Conservation (phyloP, 306 rosid genomes). For the Oxytropis ochrocephala region DNA sequence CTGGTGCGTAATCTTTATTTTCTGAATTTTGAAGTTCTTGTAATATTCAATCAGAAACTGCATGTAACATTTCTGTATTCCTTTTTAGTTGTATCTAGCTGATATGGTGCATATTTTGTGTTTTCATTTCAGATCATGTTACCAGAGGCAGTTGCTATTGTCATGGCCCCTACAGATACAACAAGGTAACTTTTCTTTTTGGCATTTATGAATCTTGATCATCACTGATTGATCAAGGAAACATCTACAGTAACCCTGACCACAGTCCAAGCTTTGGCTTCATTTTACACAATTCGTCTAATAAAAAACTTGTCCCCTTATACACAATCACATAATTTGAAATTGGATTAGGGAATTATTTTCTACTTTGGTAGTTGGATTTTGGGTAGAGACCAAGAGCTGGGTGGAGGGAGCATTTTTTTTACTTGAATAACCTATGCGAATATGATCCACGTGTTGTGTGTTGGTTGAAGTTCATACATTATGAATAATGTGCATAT, state of each 20-base stretch:
- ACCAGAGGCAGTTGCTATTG: conserved; percentile 97
- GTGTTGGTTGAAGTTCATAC: neutral
- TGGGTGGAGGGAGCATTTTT: neutral
- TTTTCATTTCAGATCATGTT: conserved; percentile 75
- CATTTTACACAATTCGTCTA: conserved; percentile 4
- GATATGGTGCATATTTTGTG: conserved; percentile 14
- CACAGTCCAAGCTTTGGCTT: neutral
- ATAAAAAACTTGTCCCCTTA: neutral
- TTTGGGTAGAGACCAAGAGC: neutral
- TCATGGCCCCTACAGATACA: conserved; percentile 97
- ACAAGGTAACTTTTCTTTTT: conserved; percentile 43
- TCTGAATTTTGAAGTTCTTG: neutral
- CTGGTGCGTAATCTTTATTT: conserved; percentile 10
- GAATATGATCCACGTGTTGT: neutral
- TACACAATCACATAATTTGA: neutral
- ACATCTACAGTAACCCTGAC: neutral
- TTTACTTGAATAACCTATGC: neutral
- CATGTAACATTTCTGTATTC: neutral
- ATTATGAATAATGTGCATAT: neutral
- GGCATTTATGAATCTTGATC: conserved; percentile 12
- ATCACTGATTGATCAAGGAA: neutral
- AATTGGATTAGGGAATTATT: neutral
- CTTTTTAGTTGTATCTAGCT: conserved; percentile 7
- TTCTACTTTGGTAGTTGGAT: neutral
- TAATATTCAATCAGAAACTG: neutral